phyloP scores from a whole-genome alignment of 2,329 filamentous ascomycete genomes.

The Chlorencoelia australis region DNA sequence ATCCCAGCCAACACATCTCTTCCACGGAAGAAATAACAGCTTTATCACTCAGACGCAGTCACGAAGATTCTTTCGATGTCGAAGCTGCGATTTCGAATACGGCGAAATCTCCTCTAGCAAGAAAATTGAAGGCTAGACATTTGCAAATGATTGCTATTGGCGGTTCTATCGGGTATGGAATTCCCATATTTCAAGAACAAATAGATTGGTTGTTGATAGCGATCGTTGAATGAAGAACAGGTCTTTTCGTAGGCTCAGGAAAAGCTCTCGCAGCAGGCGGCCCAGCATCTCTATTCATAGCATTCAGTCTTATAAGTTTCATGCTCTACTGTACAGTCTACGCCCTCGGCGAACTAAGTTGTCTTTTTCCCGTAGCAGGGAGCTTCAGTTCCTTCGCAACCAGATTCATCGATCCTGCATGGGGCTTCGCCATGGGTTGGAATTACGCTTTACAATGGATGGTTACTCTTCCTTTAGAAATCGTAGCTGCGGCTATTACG shows the following conservation, averaged over 20 bases:
- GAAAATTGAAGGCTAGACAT: slow-evolving; percentile 44
- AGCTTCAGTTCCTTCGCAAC: slow-evolving; percentile 69
- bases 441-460: slow-evolving; percentile 76
- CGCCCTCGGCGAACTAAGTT: slow-evolving; percentile 61
- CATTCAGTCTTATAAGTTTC: slow-evolving; percentile 58
- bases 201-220: slow-evolving; percentile 3
- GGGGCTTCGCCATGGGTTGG: slow-evolving; percentile 74
- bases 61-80: too few relatives aligned
- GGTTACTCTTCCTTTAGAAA: slow-evolving; percentile 62
- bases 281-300: slow-evolving; percentile 56
- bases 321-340: slow-evolving; percentile 70
- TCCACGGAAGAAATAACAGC: too few relatives aligned
- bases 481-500: slow-evolving; percentile 62
- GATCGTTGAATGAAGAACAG: slow-evolving; percentile 35
- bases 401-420: slow-evolving; percentile 61
- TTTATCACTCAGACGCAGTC: too few relatives aligned
- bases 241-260: slow-evolving; percentile 61
- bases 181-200: neutral
- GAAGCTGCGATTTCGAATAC: neutral
- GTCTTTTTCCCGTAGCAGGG: slow-evolving; percentile 66
- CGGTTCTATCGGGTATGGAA: slow-evolving; percentile 9
- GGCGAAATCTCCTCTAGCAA: slow-evolving; percentile 2
- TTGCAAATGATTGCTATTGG: slow-evolving; percentile 59
- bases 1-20: too few relatives aligned
- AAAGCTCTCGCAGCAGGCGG: slow-evolving; percentile 51